phyloP scores from a whole-genome alignment of 78 protist species.

The Polysphondylium violaceum region DNA sequence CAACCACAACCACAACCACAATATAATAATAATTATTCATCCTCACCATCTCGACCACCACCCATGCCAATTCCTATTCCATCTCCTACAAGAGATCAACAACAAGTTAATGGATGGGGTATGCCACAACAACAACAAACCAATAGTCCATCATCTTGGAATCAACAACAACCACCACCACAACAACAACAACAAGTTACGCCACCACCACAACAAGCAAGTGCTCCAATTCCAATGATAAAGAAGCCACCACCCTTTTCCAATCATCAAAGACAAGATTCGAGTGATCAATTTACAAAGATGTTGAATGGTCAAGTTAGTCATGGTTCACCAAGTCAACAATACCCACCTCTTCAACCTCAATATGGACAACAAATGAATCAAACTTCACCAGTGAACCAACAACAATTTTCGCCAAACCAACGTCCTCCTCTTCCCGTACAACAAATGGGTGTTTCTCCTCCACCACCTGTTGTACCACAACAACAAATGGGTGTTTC shows the following conservation, averaged over 20 bases:
- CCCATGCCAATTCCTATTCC: neutral
- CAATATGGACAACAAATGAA: neutral
- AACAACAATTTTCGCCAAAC: neutral
- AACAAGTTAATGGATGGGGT: too few species aligned
- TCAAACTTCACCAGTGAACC: neutral
- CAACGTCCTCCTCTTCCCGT: neutral
- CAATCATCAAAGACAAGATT: slow-evolving; percentile 25
- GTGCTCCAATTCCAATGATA: neutral
- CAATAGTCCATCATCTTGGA: neutral
- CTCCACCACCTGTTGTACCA: neutral
- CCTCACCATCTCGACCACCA: slow-evolving; percentile 22
- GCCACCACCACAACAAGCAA: neutral
- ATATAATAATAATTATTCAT: too few species aligned
- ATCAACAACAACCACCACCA: slow-evolving; percentile 10
- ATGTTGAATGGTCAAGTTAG: slow-evolving; percentile 7
- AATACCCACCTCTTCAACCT: neutral
- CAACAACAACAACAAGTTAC: neutral
- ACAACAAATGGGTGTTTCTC: neutral
- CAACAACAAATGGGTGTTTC: neutral
- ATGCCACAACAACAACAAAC: neutral
- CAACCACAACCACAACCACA: neutral
- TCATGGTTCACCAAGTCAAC: neutral
- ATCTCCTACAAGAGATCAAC: neutral
- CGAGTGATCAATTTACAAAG: slow-evolving; percentile 37
- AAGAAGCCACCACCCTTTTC: neutral